Evolutionary conservation across 352 stramenopile genomes (phyloP), one percentile per base, ranked within the genome.

Genomic region (Thraustotheca clavata): DNA sequence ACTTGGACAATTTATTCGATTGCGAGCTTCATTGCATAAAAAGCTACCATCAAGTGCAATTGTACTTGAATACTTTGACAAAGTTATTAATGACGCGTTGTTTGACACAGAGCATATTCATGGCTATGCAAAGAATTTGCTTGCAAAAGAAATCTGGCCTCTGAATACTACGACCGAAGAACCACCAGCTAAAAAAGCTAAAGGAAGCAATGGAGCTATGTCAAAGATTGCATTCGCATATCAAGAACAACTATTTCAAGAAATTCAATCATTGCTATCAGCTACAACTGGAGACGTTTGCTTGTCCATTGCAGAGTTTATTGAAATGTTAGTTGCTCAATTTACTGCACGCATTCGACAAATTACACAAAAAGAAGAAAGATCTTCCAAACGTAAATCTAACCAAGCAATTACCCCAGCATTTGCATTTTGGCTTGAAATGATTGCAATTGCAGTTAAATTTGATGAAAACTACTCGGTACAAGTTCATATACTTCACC

Each of bases 401-500:
- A 79, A 81, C 18, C 79, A 76, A 4, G 89, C 83, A 16, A 80
- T 72, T 18, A 88, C 86, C 61, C 89, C 86, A 16, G 80, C 86
- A 12, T 94, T 94, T 70, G 87, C 88, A 55, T 94, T 94, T 54
- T 94, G 86, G 86, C 80, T 82, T 3, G 86, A 94, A 50, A 70
- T 91, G 18, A 90, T 76, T 31, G 86, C 77, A 0, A 77, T 92
- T 16, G 70, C 71, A 0, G 86, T 78, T 49, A 60, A 67, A 24
- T 29, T 50, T 72, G 49, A 89, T 26, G 66, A 76, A 11, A 24
- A 41, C 12, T 57, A 74, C 18, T 34, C 33, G 22, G 22, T 67
- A 24, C 33, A 62, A 20, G 69, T 87, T 4, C 67, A 59, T 0
- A 39, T 91, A 18, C 86, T 79, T 47, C 70, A 85, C 29, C 63